Evolutionary conservation across 2,329 filamentous ascomycete species (phyloP).

Genomic region (Pseudogymnoascus sp.): DNA sequence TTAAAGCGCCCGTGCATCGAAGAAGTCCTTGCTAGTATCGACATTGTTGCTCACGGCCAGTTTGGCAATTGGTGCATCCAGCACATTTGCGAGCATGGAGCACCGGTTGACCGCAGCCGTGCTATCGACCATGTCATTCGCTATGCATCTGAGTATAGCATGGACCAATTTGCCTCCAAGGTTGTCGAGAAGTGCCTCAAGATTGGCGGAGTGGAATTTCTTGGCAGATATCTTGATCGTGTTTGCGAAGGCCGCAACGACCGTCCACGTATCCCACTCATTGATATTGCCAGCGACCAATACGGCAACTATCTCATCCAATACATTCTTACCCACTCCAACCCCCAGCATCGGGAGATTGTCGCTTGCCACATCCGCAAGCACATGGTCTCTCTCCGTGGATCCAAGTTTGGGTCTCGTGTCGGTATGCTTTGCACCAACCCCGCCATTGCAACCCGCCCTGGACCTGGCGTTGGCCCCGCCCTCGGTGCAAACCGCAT

Average conservation of each 20-base stretch:
- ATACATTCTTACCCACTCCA: constrained; percentile 87
- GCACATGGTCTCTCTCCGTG: constrained; percentile 98
- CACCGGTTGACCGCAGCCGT: constrained; percentile 79
- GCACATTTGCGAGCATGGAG: constrained; percentile 95
- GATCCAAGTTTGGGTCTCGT: constrained; percentile 95
- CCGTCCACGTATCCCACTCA: constrained; percentile 89
- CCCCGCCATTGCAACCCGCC: constrained; percentile 78
- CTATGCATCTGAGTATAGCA: constrained; percentile 92
- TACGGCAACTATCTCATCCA: constrained; percentile 98
- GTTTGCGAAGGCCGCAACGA: constrained; percentile 88
- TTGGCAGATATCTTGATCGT: constrained; percentile 84
- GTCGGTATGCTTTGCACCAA: constrained; percentile 99
- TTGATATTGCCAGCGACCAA: constrained; percentile 97
- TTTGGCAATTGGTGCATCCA: constrained; percentile 99
- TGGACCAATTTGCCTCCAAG: constrained; percentile 98
- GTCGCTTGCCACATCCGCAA: constrained; percentile 93
- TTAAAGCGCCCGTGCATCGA: constrained; percentile 89
- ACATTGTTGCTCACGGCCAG: constrained; percentile 92
- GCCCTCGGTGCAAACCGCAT: constrained; percentile 45
- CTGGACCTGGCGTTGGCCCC: constrained; percentile 71
- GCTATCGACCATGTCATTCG: constrained; percentile 93
- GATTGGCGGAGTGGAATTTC: constrained; percentile 83
- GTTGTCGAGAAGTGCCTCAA: constrained; percentile 99
- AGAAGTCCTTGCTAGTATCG: constrained; percentile 89
- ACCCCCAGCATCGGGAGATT: constrained; percentile 80